Conservation (phyloP, 352 stramenopile species). For the Pythium coloratum region DNA sequence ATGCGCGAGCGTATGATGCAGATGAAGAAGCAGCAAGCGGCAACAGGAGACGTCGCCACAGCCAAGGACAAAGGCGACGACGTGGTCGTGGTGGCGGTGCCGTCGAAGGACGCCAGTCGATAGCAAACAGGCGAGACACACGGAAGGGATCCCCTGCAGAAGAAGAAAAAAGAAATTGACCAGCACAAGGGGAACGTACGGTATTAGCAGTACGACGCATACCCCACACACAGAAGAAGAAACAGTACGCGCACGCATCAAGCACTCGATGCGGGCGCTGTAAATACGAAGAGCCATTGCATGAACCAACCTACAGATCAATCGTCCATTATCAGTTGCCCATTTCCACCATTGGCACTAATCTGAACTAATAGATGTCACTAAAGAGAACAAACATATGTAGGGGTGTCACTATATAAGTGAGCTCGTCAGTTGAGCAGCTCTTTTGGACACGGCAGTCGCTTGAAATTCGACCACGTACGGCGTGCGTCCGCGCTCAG, state of each 20-base stretch:
- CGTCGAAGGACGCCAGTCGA: conserved; percentile 8
- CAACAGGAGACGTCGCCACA: background rate
- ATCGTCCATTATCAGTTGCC: background rate
- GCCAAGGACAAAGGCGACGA: background rate
- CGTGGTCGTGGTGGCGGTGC: conserved; percentile 19
- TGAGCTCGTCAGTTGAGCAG: no score
- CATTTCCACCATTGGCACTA: no score
- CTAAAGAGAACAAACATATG: no score
- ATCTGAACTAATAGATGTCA: no score
- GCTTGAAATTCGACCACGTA: no score
- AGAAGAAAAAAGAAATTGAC: no score
- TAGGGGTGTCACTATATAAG: no score
- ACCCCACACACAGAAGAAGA: background rate
- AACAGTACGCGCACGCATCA: background rate
- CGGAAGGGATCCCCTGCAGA: no score
- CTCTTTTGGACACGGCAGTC: no score
- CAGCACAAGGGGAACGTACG: background rate
- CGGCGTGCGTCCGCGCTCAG: no score
- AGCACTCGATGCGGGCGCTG: background rate
- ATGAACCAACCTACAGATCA: background rate
- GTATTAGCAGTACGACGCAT: background rate
- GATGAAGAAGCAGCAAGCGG: conserved; percentile 32
- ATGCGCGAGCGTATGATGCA: conserved; percentile 33
- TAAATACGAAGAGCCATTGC: background rate
- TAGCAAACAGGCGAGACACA: conserved; percentile 8